These are phyloP conservation scores for Xerocomus nothofagi DNA, from an alignment of 1,284 basidiomycete genomes.

Conservation along the genomic window DNA sequence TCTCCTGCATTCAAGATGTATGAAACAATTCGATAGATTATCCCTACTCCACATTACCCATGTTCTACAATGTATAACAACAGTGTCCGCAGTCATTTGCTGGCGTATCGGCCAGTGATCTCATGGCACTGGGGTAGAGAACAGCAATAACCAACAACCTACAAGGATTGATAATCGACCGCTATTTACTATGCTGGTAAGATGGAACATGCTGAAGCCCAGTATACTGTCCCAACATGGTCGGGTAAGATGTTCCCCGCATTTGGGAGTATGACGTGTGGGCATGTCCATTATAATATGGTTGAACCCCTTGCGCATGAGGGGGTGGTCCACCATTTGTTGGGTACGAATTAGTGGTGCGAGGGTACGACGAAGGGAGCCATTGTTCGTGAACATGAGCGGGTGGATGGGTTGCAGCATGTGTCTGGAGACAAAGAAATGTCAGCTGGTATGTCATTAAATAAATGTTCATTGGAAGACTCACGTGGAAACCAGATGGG, in stretches of 20 bases:
- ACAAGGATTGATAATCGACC: not conserved
- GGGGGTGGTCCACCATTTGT: conserved; percentile 21
- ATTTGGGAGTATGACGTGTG: conserved; percentile 32
- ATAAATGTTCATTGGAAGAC: not conserved
- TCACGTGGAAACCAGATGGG: conserved; percentile 29
- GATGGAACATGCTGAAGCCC: conserved; percentile 31
- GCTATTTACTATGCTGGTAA: conserved; percentile 34
- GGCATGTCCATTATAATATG: conserved; percentile 32
- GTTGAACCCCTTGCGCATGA: conserved; percentile 25
- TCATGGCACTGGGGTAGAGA: not conserved
- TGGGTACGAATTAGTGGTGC: conserved; percentile 20
- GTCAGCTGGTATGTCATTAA: not conserved
- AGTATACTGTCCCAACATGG: conserved; percentile 28
- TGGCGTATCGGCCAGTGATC: not conserved
- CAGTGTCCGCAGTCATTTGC: conserved; percentile 13
- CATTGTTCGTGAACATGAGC: conserved; percentile 29
- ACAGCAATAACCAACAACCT: conserved; percentile 15
- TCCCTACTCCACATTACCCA: conserved; percentile 24
- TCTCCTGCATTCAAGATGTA: conserved; percentile 71
- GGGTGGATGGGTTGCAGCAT: conserved; percentile 17
- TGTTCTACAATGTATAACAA: conserved; percentile 33
- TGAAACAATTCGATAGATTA: conserved; percentile 66
- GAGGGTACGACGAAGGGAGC: conserved; percentile 28
- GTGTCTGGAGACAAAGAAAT: conserved; percentile 15
- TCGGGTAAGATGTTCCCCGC: conserved; percentile 21